Evolutionary conservation across 2,329 filamentous ascomycete species (phyloP).

Genomic region (Penicillium sp.): DNA sequence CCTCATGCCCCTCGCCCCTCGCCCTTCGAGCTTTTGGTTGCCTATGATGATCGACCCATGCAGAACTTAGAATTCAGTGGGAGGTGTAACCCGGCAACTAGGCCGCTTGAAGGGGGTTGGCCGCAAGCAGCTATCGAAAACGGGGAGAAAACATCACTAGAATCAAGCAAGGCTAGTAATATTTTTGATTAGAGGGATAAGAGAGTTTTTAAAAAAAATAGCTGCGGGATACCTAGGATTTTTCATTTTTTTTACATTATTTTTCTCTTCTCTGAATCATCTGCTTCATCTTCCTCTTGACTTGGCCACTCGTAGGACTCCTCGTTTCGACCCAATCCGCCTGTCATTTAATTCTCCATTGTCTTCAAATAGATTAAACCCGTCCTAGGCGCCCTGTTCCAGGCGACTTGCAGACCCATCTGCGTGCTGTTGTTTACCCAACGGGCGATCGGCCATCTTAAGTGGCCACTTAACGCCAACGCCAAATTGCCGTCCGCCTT

Average conservation of each 20-base stretch:
- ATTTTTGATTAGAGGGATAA: too few relatives aligned
- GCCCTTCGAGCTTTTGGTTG: not conserved
- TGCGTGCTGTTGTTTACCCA: not conserved
- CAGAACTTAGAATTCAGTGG: not conserved
- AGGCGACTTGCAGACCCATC: too few relatives aligned
- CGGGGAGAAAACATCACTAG: too few relatives aligned
- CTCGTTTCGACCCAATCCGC: not conserved
- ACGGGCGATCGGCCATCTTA: conserved; percentile 3
- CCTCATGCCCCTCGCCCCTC: conserved; percentile 18
- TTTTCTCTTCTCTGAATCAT: too few relatives aligned
- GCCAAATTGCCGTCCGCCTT: conserved; percentile 24
- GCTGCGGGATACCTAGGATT: too few relatives aligned
- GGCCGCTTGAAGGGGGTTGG: not conserved
- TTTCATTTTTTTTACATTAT: too few relatives aligned
- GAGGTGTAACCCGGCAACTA: not conserved
- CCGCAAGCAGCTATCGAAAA: too few relatives aligned
- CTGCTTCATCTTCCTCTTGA: not conserved
- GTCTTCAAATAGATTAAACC: not conserved
- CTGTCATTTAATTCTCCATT: not conserved
- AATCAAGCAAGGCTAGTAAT: too few relatives aligned
- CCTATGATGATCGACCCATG: not conserved
- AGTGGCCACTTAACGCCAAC: conserved; percentile 32
- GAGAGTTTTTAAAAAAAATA: too few relatives aligned
- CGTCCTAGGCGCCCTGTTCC: too few relatives aligned
- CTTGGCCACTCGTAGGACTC: not conserved